These are phyloP conservation scores for Dictyophora rubrovolvata DNA, from an alignment of 768 basidiomycete genomes.

Conservation along the genomic window DNA sequence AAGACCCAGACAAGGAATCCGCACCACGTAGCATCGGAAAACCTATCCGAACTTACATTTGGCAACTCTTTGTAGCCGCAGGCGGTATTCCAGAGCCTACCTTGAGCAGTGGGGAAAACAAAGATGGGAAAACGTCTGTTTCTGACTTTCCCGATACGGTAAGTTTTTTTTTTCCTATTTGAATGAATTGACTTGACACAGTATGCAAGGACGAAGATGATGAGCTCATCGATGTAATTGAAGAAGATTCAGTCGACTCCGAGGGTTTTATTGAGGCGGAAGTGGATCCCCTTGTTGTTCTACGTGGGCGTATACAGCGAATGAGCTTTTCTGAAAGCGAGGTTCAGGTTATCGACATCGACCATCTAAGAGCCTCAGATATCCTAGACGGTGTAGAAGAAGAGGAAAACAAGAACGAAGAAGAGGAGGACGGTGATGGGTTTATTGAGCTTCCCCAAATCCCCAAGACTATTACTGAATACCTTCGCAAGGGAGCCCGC, in stretches of 20 bases:
- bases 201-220: conserved; percentile 31
- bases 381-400: conserved; percentile 12
- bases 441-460: neutral
- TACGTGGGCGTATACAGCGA: conserved; percentile 56
- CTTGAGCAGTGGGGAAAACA: conserved; percentile 6
- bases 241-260: conserved; percentile 42
- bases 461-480: conserved; percentile 35
- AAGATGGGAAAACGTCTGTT: neutral
- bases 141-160: neutral
- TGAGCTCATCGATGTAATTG: conserved; percentile 61
- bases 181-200: neutral
- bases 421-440: conserved; percentile 2
- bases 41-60: conserved; percentile 54
- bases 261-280: conserved; percentile 13
- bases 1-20: conserved; percentile 65
- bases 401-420: neutral
- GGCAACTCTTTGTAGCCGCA: conserved; percentile 57
- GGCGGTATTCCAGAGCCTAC: conserved; percentile 42
- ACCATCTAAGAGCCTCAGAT: conserved; percentile 20
- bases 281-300: conserved; percentile 31
- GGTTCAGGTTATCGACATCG: conserved; percentile 17
- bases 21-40: conserved; percentile 53
- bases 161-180: neutral
- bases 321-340: conserved; percentile 36
- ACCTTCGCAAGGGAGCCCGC: conserved; percentile 59